Evolutionary conservation across 2,329 filamentous ascomycete species (phyloP).

Genomic region (Diplodia corticola): DNA sequence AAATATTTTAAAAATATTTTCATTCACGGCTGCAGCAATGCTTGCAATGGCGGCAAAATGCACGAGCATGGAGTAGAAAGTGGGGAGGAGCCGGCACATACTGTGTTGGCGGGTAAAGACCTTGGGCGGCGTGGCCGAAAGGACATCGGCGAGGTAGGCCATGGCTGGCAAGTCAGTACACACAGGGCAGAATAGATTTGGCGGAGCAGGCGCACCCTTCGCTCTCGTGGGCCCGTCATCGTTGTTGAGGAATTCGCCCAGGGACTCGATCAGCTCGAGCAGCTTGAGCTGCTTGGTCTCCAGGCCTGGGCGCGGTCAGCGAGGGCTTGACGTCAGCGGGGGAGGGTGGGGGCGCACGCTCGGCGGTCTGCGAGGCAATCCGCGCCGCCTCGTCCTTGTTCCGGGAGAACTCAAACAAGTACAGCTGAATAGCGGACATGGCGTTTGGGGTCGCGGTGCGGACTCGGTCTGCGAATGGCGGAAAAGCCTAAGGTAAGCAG

Average conservation of each 20-base stretch:
- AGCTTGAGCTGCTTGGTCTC: slow-evolving; percentile 61
- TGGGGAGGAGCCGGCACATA: slow-evolving; percentile 29
- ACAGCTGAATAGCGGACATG: slow-evolving; percentile 56
- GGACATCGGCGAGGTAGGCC: slow-evolving; percentile 53
- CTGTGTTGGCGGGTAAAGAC: slow-evolving; percentile 62
- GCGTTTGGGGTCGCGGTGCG: not conserved
- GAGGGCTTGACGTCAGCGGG: slow-evolving; percentile 10
- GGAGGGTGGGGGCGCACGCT: slow-evolving; percentile 30
- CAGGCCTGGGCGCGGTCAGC: slow-evolving; percentile 48
- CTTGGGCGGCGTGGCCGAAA: slow-evolving; percentile 53
- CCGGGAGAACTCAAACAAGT: slow-evolving; percentile 52
- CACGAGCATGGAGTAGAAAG: not conserved
- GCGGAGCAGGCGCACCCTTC: slow-evolving; percentile 50
- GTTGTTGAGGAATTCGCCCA: slow-evolving; percentile 68
- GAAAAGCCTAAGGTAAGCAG: slow-evolving; percentile 21
- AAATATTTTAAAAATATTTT: not conserved
- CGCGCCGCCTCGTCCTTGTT: slow-evolving; percentile 48
- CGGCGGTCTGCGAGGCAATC: slow-evolving; percentile 47
- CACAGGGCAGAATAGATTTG: slow-evolving; percentile 39
- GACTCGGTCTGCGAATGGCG: slow-evolving; percentile 15
- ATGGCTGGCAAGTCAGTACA: slow-evolving; percentile 39
- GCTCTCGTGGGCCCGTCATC: slow-evolving; percentile 61
- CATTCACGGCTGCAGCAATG: too few relatives aligned
- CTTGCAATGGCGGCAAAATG: not conserved
- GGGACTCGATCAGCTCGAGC: slow-evolving; percentile 62